phyloP scores from a whole-genome alignment of 176 grass and related monocot species.

The Leersia perrieri region DNA sequence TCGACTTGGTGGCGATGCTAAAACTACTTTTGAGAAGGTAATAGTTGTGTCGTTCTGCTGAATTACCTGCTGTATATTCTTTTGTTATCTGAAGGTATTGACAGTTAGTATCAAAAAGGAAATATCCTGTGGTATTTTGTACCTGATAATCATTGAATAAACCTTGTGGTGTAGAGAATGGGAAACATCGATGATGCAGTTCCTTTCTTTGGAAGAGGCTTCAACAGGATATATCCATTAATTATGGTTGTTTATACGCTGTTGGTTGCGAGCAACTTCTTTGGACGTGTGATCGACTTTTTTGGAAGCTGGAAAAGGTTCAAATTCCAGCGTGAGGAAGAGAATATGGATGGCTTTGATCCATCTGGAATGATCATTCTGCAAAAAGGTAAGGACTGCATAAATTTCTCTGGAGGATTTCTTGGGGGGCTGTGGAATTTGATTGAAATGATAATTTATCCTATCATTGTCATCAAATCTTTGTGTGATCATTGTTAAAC shows the following conservation, averaged over 20 bases:
- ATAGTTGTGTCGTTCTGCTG: conserved; percentile 5
- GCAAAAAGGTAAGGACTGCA: conserved; percentile 71
- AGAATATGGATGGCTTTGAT: conserved; percentile 86
- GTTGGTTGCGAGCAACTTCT: conserved; percentile 95
- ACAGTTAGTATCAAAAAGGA: conserved; percentile 7
- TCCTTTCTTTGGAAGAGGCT: conserved; percentile 98
- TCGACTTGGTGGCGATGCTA: conserved; percentile 79
- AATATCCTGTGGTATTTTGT: conserved; percentile 7
- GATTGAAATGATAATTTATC: conserved; percentile 21
- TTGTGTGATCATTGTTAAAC: conserved; percentile 16
- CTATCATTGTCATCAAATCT: not conserved
- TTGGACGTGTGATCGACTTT: conserved; percentile 85
- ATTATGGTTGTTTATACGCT: conserved; percentile 99
- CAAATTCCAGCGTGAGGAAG: conserved; percentile 80
- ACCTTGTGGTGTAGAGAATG: conserved; percentile 78
- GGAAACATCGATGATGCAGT: conserved; percentile 98
- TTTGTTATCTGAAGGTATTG: not conserved
- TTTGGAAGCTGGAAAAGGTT: conserved; percentile 97
- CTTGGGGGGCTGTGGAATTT: not conserved
- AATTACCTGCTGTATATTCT: conserved; percentile 9
- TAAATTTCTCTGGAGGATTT: conserved; percentile 8
- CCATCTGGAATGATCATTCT: conserved; percentile 96
- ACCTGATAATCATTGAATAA: conserved; percentile 16
- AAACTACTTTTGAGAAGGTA: conserved; percentile 98
- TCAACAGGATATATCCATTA: conserved; percentile 98